Evolutionary conservation across 495 filamentous ascomycete genomes (phyloP).

Genomic region (Aspergillus incahuasiensis): DNA sequence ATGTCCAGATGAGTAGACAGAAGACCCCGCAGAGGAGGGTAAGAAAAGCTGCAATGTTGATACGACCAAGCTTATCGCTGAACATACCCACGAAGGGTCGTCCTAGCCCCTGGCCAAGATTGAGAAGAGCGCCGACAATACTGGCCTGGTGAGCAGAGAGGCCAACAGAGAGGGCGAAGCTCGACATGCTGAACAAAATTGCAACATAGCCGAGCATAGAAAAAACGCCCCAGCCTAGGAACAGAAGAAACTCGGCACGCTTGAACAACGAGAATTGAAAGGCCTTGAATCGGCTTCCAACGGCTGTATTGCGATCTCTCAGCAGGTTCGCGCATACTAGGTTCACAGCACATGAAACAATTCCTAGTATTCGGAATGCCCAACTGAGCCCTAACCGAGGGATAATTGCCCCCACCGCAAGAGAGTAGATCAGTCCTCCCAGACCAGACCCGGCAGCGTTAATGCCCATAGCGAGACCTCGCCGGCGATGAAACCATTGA

Average conservation of each 20-base stretch:
- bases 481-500: constrained; percentile 71
- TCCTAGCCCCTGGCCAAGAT: constrained; percentile 64
- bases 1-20: constrained; percentile 70
- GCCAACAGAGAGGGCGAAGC: constrained; percentile 65
- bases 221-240: constrained; percentile 65
- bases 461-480: constrained; percentile 70
- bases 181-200: constrained; percentile 70
- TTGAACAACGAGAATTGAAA: constrained; percentile 62
- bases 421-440: constrained; percentile 61
- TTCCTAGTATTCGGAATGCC: constrained; percentile 70
- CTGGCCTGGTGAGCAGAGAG: constrained; percentile 63
- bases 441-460: constrained; percentile 69
- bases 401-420: constrained; percentile 52
- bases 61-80: constrained; percentile 65
- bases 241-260: constrained; percentile 57
- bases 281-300: constrained; percentile 56
- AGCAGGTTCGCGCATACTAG: constrained; percentile 56
- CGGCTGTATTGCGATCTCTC: constrained; percentile 63
- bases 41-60: constrained; percentile 65
- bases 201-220: constrained; percentile 73
- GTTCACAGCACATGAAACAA: constrained; percentile 63
- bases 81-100: constrained; percentile 69
- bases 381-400: constrained; percentile 57
- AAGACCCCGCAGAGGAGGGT: constrained; percentile 62
- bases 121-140: constrained; percentile 67